Base-by-base conservation (phyloP, 768 basidiomycete genomes). In the Heimioporus sp. region DNA sequence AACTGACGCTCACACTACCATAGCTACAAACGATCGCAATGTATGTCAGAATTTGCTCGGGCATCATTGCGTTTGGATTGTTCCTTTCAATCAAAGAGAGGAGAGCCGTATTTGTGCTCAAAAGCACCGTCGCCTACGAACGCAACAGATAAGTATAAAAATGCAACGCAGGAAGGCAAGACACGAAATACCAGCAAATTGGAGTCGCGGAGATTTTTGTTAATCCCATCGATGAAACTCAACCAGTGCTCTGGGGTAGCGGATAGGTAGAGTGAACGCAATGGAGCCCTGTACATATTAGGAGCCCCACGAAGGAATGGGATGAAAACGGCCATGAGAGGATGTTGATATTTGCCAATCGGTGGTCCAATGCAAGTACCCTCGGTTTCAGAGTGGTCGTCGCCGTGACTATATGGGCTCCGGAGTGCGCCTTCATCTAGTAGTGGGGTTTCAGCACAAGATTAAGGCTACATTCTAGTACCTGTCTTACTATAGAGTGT, bases 331-430 rank as follows among this genome's bases (percentile, higher is more conserved):
- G 55, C 38, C 47, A 68, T 32, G 12, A 68, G 40, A 13, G 21
- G 1, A 36, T 62, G 68, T 44, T 43, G 37, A 21, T 68, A 68
- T 21, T 66, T 43, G 2, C 53, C 51, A 4, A 53, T 12, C 2
- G 4, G 9, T 6, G 58, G 51, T 4, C 49, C 48, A 4, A 52
- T 53, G 7, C 24, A 28, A 7, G 24, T 28, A 35, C 54, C 52
- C 1, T 70, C 64, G 43, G 68, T 66, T 36, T 68, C 66, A 46
- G 64, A 70, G 43, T 60, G 62, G 36, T 68, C 68, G 40, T 70
- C 66, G 4, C 42, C 46, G 49, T 68, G 66, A 10, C 68, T 68
- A 43, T 68, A 70, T 17, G 64, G 62, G 24, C 62, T 70, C 24
- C 52, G 56, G n/a, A 68, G 41, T 2, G 62, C 42, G 5, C 68